Percentiles rank a stretch among this genome's conserved stretches.
phyloP scores from a whole-genome alignment of 345 rosid genomes.

The Salix caprea region DNA sequence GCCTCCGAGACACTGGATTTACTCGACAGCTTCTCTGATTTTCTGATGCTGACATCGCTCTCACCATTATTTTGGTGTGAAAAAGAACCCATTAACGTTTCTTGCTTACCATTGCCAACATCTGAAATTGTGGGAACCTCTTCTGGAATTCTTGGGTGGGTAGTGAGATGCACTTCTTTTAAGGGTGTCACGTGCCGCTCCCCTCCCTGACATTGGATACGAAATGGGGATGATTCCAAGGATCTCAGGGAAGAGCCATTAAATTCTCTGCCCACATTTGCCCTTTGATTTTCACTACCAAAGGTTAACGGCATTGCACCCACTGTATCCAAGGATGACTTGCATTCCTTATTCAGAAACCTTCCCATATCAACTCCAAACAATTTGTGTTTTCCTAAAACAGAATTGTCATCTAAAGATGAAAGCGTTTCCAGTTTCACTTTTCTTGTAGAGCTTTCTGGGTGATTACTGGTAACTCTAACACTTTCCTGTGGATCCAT shows the following conservation, averaged over 20 bases:
- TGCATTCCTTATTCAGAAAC: conserved; percentile 15
- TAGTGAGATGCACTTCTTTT: conserved; percentile 20
- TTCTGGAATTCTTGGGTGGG: conserved; percentile 22
- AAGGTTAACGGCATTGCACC: conserved; percentile 26
- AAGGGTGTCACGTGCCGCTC: conserved; percentile 18
- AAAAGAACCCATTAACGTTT: conserved; percentile 19
- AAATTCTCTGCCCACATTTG: conserved; percentile 29
- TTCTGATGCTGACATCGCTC: conserved; percentile 21
- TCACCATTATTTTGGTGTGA: conserved; percentile 23
- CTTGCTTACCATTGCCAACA: conserved; percentile 15
- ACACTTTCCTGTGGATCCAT: conserved; percentile 36
- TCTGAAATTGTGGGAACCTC: conserved; percentile 20
- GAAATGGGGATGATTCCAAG: conserved; percentile 26
- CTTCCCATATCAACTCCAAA: conserved; percentile 24
- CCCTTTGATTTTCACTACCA: conserved; percentile 25
- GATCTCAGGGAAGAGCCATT: conserved; percentile 21
- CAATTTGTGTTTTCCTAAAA: conserved; percentile 22
- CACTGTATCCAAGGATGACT: conserved; percentile 16
- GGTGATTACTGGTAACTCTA: conserved; percentile 15
- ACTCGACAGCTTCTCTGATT: conserved; percentile 18
- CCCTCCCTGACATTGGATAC: conserved; percentile 17
- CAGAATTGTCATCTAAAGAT: conserved; percentile 21
- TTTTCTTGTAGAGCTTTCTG: conserved; percentile 27
- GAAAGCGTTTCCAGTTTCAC: conserved; percentile 21
- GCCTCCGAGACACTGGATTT: conserved; percentile 31